Conservation (phyloP, 2,329 filamentous ascomycete genomes). For the Colletotrichum ledebouriae region DNA sequence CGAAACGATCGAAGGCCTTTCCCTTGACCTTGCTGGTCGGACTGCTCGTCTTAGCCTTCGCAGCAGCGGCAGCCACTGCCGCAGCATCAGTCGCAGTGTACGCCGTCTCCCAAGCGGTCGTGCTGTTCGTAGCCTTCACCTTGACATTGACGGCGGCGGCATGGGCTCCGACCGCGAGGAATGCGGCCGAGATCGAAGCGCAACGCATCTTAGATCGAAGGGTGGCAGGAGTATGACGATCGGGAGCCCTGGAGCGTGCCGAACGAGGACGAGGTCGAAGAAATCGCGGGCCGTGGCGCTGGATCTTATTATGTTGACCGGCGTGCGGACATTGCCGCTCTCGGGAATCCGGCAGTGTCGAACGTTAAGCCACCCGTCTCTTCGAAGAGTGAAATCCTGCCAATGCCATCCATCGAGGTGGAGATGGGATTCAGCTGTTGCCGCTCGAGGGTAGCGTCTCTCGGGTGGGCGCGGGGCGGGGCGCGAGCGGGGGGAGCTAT, state of each 20-base stretch:
- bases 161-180: conserved; percentile 48
- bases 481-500: conserved; percentile 2
- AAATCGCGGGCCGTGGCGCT: background rate
- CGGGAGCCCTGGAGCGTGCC: background rate
- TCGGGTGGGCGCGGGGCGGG: conserved; percentile 10
- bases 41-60: conserved; percentile 71
- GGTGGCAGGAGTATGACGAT: conserved; percentile 1
- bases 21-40: conserved; percentile 76
- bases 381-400: conserved; percentile 7
- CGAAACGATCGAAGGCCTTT: conserved; percentile 79
- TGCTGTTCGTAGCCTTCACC: conserved; percentile 18
- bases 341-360: conserved; percentile 14
- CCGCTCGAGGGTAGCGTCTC: conserved; percentile 14
- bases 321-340: conserved; percentile 5
- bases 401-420: background rate
- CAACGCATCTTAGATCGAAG: conserved; percentile 20
- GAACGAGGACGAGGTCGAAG: background rate
- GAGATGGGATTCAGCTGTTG: background rate
- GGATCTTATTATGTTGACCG: conserved; percentile 1
- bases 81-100: conserved; percentile 66
- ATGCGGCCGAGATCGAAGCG: conserved; percentile 32
- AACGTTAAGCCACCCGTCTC: conserved; percentile 7
- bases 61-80: conserved; percentile 67
- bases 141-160: conserved; percentile 44
- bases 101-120: conserved; percentile 51